A percentile compares a stretch with the other conserved stretches of the same genome.
phyloP scores from a whole-genome alignment of 2,329 filamentous ascomycete genomes.

The Fusarium decemcellulare region DNA sequence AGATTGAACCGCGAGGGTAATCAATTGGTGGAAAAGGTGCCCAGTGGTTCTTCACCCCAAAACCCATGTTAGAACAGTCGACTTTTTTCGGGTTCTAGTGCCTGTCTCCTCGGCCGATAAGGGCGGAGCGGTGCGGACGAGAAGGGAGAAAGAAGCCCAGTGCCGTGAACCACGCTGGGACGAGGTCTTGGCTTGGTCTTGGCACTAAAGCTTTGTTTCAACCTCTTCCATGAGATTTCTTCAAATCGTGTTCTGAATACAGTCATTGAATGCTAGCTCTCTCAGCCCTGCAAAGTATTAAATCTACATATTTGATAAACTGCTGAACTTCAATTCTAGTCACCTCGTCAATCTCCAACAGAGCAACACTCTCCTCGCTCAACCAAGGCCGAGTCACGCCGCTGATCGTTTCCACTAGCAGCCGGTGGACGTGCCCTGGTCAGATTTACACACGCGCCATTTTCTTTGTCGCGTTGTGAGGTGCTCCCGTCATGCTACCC shows the following conservation, averaged over 20 bases:
- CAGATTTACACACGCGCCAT: slow-evolving; percentile 6
- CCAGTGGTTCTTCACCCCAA: neutral
- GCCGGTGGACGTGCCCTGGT: neutral
- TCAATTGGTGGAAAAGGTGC: slow-evolving; percentile 39
- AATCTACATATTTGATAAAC: no score
- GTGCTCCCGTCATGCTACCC: slow-evolving; percentile 5
- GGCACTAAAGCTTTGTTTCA: slow-evolving; percentile 44
- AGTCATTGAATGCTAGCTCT: neutral
- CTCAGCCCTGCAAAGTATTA: neutral
- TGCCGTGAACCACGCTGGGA: slow-evolving; percentile 21
- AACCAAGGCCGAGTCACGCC: neutral
- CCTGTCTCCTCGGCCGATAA: slow-evolving; percentile 34
- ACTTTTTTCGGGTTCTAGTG: slow-evolving; percentile 10
- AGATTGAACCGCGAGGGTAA: neutral
- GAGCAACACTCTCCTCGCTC: neutral
- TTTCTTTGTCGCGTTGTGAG: slow-evolving; percentile 6
- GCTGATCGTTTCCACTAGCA: slow-evolving; percentile 9
- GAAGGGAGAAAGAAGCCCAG: neutral
- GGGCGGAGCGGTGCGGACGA: slow-evolving; percentile 25
- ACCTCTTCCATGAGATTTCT: slow-evolving; percentile 33
- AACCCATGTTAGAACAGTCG: slow-evolving; percentile 8
- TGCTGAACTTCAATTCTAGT: neutral
- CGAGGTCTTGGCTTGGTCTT: slow-evolving; percentile 42
- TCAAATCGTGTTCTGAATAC: slow-evolving; percentile 3
- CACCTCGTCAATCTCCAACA: neutral